Base-by-base conservation (phyloP, 139 green algal species). In the Bryopsis sp. region DNA sequence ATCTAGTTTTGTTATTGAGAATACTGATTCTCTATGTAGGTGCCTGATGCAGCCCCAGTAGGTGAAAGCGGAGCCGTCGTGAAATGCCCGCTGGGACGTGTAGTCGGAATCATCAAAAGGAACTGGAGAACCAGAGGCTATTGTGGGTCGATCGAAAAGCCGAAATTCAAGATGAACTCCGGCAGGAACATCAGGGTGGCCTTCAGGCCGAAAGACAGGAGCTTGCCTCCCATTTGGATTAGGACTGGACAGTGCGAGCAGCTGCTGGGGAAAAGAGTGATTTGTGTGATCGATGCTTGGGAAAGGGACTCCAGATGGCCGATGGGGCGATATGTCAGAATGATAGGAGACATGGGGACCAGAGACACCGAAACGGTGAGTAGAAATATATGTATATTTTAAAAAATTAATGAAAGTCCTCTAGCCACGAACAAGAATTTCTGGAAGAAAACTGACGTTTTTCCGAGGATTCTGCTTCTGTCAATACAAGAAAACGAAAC, bases 261-360 rank as follows among this genome's bases (percentile, higher is more conserved):
- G 15, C 83, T 96, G 48, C 81, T 85, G 48, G 86, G 90, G 79
- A 90, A 95, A 78, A 79, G 87, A 58, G 76, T 96, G 8, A 88
- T 96, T 39, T 86, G 92, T 67, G 79, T 72, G 1, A 80, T 95
- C 1, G 90, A 96, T 66, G 68, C 70, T 36, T 96, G 90, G 90
- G 74, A 86, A 4, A 57, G 70, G 0, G 84, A 93, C 81, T 80
- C 48, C 64, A 50, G 76, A 35, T 86, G 89, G 77, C 90, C 90
- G 2, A 29, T 48, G 0, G 88, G 87, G 0, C 90, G 95, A 77
- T 95, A 94, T 64, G 82, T 93, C 43, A 78, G 85, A 48, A 91
- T 82, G 11, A 81, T 96, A 62, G 90, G 90, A 2, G 54, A 57
- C 15, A 93, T 94, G 60, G 88, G 88, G 0, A 84, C 94, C 73